Conservation (phyloP, 2,329 filamentous ascomycete species). For the Colletotrichum kahawae region DNA sequence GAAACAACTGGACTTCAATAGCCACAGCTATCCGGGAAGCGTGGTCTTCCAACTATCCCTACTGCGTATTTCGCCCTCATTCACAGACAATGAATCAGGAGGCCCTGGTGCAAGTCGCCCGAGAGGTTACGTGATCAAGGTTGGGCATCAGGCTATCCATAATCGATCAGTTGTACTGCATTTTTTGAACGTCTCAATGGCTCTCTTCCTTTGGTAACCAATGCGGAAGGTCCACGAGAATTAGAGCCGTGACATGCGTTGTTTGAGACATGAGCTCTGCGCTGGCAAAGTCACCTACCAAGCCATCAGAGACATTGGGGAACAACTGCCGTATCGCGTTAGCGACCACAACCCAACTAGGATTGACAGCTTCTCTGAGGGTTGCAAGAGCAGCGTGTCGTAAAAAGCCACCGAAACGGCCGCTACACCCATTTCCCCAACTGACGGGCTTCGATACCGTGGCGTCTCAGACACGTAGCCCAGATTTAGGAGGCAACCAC, state of each 20-base stretch:
- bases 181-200: background rate
- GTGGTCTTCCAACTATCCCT: background rate
- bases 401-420: background rate
- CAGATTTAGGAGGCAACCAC: background rate
- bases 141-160: background rate
- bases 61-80: background rate
- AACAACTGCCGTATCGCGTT: background rate
- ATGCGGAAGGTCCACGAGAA: background rate
- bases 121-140: background rate
- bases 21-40: background rate
- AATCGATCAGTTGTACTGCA: background rate
- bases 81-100: background rate
- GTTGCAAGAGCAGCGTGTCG: background rate
- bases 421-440: background rate
- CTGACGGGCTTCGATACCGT: background rate
- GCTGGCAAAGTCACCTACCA: background rate
- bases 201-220: background rate
- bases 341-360: background rate
- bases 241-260: background rate
- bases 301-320: background rate
- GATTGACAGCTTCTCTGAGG: background rate
- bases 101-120: background rate
- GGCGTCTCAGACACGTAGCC: conserved; percentile 5
- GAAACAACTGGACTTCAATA: background rate
- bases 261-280: background rate